Base-by-base conservation (phyloP, 805 yeast species). In the Cyberlindnera maclurae region DNA sequence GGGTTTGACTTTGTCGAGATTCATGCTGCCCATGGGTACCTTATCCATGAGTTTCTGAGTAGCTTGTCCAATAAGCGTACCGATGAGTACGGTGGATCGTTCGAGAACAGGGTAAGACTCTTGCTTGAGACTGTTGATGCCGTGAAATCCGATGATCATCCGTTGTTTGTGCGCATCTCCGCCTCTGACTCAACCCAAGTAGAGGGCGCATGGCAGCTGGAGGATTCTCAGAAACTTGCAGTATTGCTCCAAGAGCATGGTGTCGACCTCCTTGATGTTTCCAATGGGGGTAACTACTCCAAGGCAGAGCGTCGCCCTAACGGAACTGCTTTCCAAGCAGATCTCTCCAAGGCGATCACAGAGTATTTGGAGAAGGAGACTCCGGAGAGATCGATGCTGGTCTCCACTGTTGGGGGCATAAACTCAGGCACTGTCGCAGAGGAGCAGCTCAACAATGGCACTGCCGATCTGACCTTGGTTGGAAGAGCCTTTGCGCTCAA, bases 51-150 rank as follows among this genome's bases (percentile, higher is more conserved):
- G 48, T 77, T 80, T 47, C 48, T 73, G 38, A 66, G 73, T 26
- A 57, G 61, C 1, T 47, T 52, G 31, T 55, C 49, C 10, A 71
- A 80, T 55, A 55, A 62, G 42, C 67, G 86, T 51, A 69, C 72
- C 1, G 86, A 79, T 52, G 64, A 68, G 45, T 79, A 77, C 46
- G 85, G 84, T 32, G 83, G 83, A 8, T 58, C 71, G 2, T 60
- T 75, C 37, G 82, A 75, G 47, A 76, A 76, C 56, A 67, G 84
- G 44, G 60, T 63, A 4, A 58, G 77, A 32, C 64, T 79, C 34
- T 46, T 68, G 12, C 47, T 70, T 24, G 79, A 78, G 46, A 52
- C 72, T 17, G 54, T 75, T 18, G 71, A 65, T 31, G 67, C 63
- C 15, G 53, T 76, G 29, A 63, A 65, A 43, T 41, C 30, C 26